Evolutionary conservation across 208 protist genomes (phyloP).

Genomic region (Angomonas ambiguus): DNA sequence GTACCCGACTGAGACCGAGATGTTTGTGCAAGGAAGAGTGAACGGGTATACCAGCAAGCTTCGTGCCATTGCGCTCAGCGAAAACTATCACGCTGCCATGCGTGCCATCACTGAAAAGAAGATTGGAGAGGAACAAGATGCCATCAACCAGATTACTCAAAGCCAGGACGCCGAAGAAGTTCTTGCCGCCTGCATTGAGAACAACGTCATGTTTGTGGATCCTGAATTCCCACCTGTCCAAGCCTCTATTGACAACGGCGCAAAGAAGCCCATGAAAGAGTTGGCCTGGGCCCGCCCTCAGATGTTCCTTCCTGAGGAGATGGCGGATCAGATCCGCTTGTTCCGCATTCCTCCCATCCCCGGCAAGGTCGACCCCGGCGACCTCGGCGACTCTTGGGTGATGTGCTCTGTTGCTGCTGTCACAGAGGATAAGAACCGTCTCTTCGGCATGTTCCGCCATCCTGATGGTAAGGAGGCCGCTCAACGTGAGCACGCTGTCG

Average conservation of each 20-base stretch:
- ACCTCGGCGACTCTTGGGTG: constrained; percentile 66
- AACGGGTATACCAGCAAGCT: constrained; percentile 71
- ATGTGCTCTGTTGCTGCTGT: constrained; percentile 51
- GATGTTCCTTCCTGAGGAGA: constrained; percentile 41
- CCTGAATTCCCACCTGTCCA: constrained; percentile 67
- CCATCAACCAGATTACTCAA: constrained; percentile 33
- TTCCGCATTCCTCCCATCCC: constrained; percentile 45
- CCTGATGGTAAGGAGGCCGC: constrained; percentile 7
- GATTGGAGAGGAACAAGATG: constrained; percentile 32
- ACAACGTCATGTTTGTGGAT: constrained; percentile 62
- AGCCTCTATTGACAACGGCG: constrained; percentile 39
- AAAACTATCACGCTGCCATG: constrained; percentile 39
- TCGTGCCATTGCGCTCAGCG: constrained; percentile 43
- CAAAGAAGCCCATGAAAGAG: constrained; percentile 52
- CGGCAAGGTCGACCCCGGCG: constrained; percentile 36
- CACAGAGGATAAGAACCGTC: constrained; percentile 25
- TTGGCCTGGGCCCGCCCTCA: constrained; percentile 61
- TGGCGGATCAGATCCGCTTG: constrained; percentile 56
- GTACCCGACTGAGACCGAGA: constrained; percentile 72
- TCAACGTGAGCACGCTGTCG: constrained; percentile 31
- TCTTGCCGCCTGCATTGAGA: constrained; percentile 45
- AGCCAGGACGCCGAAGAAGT: constrained; percentile 48
- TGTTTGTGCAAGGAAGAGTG: constrained; percentile 59
- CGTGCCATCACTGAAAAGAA: constrained; percentile 19
- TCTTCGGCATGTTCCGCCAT: constrained; percentile 43